Conservation (phyloP, 345 rosid genomes). For the Bruguiera gymnorhiza region DNA sequence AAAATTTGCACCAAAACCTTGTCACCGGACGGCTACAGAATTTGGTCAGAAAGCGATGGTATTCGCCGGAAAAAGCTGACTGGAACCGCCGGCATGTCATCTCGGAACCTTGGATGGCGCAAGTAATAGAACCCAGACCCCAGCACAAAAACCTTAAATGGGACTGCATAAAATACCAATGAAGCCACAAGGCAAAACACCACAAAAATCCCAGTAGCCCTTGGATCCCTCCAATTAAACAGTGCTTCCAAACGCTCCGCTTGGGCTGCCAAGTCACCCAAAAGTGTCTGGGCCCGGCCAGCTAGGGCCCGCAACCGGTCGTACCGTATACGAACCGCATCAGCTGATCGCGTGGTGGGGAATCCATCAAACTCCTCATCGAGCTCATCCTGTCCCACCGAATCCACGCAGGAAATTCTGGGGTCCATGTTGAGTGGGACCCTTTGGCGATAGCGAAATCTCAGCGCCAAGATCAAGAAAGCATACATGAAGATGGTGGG, state of each 20-base stretch:
- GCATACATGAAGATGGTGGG: constrained; percentile 87
- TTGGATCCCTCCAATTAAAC: constrained; percentile 80
- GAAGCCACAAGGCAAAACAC: constrained; percentile 64
- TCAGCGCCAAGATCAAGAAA: constrained; percentile 49
- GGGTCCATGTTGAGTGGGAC: constrained; percentile 57
- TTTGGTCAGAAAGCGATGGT: constrained; percentile 80
- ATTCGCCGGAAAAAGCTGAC: constrained; percentile 76
- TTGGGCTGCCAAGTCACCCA: constrained; percentile 86
- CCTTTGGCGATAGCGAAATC: constrained; percentile 57
- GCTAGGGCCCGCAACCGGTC: constrained; percentile 82
- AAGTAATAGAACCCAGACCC: constrained; percentile 68
- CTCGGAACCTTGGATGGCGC: constrained; percentile 86
- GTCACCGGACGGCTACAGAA: constrained; percentile 31
- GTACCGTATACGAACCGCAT: constrained; percentile 59
- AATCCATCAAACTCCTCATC: constrained; percentile 91
- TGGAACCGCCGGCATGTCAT: constrained; percentile 75
- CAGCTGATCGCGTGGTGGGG: constrained; percentile 53
- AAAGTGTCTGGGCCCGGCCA: constrained; percentile 65
- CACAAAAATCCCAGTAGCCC: constrained; percentile 78
- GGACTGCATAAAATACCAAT: constrained; percentile 61
- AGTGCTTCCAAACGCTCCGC: constrained; percentile 82
- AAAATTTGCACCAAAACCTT: constrained; percentile 5
- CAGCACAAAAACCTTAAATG: constrained; percentile 56
- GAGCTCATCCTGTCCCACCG: constrained; percentile 60
- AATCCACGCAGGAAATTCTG: constrained; percentile 60